These are phyloP conservation scores for Penicillium longicatenatum DNA, from an alignment of 495 filamentous ascomycete genomes.

Conservation along the genomic window DNA sequence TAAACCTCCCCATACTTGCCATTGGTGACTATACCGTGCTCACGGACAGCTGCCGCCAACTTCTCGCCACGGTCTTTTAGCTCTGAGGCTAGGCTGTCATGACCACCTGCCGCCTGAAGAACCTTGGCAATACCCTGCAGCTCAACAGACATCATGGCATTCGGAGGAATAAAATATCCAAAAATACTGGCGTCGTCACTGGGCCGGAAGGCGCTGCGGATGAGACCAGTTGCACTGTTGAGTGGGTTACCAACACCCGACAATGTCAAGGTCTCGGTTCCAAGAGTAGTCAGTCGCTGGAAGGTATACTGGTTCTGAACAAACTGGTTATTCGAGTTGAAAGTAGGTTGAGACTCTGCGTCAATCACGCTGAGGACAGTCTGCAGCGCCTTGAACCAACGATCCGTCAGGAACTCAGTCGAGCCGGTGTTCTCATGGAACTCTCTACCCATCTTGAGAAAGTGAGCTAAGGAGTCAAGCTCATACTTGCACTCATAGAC, in stretches of 20 bases:
- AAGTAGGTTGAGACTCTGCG: conserved; percentile 78
- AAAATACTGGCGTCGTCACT: conserved; percentile 96
- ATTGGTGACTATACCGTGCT: conserved; percentile 87
- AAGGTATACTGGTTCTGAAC: conserved; percentile 82
- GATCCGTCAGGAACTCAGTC: conserved; percentile 70
- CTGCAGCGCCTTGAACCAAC: conserved; percentile 81
- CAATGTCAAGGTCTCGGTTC: conserved; percentile 89
- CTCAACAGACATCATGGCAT: conserved; percentile 94
- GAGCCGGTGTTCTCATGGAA: conserved; percentile 82
- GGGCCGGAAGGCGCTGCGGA: conserved; percentile 93
- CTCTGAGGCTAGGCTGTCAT: conserved; percentile 50
- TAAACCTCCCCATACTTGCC: conserved; percentile 86
- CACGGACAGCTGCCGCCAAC: conserved; percentile 77
- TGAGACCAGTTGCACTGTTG: conserved; percentile 77
- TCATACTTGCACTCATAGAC: conserved; percentile 99
- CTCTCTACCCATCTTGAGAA: conserved; percentile 81
- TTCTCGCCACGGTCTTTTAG: conserved; percentile 64
- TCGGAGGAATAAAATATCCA: conserved; percentile 93
- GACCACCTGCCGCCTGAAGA: conserved; percentile 58
- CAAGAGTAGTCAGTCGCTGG: conserved; percentile 72
- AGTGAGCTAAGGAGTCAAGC: conserved; percentile 91
- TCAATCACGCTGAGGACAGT: conserved; percentile 73
- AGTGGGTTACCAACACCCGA: conserved; percentile 87
- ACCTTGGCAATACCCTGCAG: conserved; percentile 74
- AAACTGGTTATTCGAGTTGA: conserved; percentile 64